These are phyloP conservation scores for Moniliella sp. DNA, from an alignment of 1,284 basidiomycete genomes.

Conservation along the genomic window DNA sequence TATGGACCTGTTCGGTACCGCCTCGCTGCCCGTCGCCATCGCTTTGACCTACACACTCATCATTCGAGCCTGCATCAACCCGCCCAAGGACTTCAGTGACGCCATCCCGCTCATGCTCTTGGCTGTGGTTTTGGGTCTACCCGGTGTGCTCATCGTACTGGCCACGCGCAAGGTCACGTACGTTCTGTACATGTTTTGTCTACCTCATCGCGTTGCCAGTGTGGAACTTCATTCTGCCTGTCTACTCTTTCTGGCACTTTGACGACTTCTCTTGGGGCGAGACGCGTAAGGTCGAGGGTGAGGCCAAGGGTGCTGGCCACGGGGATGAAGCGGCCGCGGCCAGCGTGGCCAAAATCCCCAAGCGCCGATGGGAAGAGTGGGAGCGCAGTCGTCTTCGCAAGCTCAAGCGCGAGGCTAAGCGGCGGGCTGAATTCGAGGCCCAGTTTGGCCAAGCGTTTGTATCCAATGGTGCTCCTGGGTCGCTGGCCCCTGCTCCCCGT, in stretches of 20 bases:
- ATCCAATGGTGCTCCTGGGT: too few relatives aligned
- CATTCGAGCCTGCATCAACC: slow-evolving; percentile 52
- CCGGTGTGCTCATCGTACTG: slow-evolving; percentile 75
- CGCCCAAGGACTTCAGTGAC: slow-evolving; percentile 65
- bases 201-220: slow-evolving; percentile 76
- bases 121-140: slow-evolving; percentile 71
- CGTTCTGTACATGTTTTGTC: slow-evolving; percentile 87
- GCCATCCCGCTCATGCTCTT: slow-evolving; percentile 84
- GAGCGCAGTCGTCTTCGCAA: slow-evolving; percentile 86
- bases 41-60: slow-evolving; percentile 70
- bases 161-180: slow-evolving; percentile 86
- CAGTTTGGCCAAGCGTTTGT: slow-evolving; percentile 46
- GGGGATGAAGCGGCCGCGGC: slow-evolving; percentile 44
- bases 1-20: slow-evolving; percentile 89
- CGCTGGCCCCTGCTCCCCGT: too few relatives aligned
- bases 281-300: slow-evolving; percentile 71
- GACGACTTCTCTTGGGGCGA: slow-evolving; percentile 98
- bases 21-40: slow-evolving; percentile 84
- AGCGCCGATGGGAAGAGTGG: slow-evolving; percentile 97
- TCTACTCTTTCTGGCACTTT: slow-evolving; percentile 80
- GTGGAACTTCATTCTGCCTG: slow-evolving; percentile 66
- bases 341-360: slow-evolving; percentile 49
- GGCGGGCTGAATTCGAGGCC: slow-evolving; percentile 34
- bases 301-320: slow-evolving; percentile 45
- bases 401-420: slow-evolving; percentile 63